Base-by-base conservation (phyloP, 805 yeast genomes). In the Pichia manshurica region DNA sequence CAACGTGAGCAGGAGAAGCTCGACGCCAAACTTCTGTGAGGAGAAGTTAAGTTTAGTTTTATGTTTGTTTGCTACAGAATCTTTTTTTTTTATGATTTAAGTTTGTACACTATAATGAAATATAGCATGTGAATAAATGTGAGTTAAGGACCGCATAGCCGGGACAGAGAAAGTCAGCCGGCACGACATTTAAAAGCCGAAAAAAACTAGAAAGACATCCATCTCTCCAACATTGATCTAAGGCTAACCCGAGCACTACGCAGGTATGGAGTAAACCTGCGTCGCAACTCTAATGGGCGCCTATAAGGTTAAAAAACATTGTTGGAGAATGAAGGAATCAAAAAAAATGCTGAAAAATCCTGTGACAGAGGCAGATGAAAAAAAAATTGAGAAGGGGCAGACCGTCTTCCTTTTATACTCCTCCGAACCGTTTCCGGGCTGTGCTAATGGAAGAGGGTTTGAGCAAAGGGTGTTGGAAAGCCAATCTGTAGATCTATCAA, bases 181-280 rank as follows among this genome's bases (percentile, higher is more conserved):
- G 74, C 77, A 70, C 82, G 83, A 72, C 82, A 72, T 69, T 68
- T 28, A 67, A 53, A 61, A 73, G 75, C 77, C 78, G 74, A 73
- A 66, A 63, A 64, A 66, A 74, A 73, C 77, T 52, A 44, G 52
- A 50, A 51, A 47, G 52, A 47, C 50, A 45, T 54, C 58, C 56
- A 48, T 50, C 49, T 41, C 47, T 48, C 50, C 38, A 48, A 47
- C 54, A 58, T 79, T 69, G 48, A 68, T 86, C 90, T 86, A 76
- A 84, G 93, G 85, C 86, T 71, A 70, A 85, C 93, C 93, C 93
- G 90, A 86, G 95, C 95, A 86, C 95, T 54, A 78, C 66, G 61
- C 70, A 69, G 68, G 71, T 69, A 79, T 70, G 59, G 76, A 69
- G 37, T n/a, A 68, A 63, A 73, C 67, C 70, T 68, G 72, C 65